Conservation (phyloP, 768 basidiomycete species). For the Leucocoprinus birnbaumii region DNA sequence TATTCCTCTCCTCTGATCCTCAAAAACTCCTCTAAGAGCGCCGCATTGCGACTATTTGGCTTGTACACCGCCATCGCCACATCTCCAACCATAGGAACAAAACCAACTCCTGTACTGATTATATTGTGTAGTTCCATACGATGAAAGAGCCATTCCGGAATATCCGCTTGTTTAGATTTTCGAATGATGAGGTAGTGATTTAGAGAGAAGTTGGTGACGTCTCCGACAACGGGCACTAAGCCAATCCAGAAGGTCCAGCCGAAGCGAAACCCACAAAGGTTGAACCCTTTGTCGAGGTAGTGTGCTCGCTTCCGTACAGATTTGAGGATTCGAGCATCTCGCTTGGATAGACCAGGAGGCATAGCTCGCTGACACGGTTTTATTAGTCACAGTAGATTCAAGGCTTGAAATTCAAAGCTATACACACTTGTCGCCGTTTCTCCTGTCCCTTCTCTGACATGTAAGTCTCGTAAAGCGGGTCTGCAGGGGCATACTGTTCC, state of each 20-base stretch:
- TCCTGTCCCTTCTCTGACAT: slow-evolving; percentile 52
- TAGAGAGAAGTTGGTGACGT: slow-evolving; percentile 56
- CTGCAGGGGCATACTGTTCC: slow-evolving; percentile 63
- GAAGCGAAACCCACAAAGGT: slow-evolving; percentile 74
- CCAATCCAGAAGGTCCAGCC: slow-evolving; percentile 87
- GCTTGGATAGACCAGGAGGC: slow-evolving; percentile 73
- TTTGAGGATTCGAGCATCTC: slow-evolving; percentile 73
- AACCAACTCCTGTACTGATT: slow-evolving; percentile 61
- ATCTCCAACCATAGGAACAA: slow-evolving; percentile 75
- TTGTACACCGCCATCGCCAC: slow-evolving; percentile 75
- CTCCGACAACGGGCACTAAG: slow-evolving; percentile 68
- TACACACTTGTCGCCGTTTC: slow-evolving; percentile 53
- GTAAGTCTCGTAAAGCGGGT: slow-evolving; percentile 73
- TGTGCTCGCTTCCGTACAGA: slow-evolving; percentile 77
- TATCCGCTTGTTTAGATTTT: slow-evolving; percentile 73
- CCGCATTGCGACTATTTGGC: slow-evolving; percentile 87
- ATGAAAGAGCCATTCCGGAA: slow-evolving; percentile 59
- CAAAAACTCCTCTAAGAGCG: slow-evolving; percentile 81
- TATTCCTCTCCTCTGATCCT: slow-evolving; percentile 74
- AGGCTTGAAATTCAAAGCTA: not conserved
- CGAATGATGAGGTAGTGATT: slow-evolving; percentile 77
- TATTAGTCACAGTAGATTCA: not conserved
- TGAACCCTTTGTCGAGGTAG: slow-evolving; percentile 86
- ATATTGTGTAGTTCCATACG: slow-evolving; percentile 80
- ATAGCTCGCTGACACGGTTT: slow-evolving; percentile 47